Evolutionary conservation across 2,329 filamentous ascomycete species (phyloP), one percentile per base, ranked within the genome.

Genomic region (Aspergillus felis): DNA sequence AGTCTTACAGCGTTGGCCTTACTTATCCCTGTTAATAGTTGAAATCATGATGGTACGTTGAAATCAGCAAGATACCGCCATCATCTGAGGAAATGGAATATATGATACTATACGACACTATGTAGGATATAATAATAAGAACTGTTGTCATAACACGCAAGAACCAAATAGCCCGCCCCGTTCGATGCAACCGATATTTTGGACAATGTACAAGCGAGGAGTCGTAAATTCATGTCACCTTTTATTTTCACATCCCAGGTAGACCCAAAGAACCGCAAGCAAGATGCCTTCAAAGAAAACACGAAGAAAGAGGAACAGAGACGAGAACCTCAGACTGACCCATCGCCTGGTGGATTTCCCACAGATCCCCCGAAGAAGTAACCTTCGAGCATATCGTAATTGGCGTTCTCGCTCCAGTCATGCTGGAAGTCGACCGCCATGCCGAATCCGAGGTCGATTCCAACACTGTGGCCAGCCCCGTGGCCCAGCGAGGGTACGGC

Each of bases 301-400:
- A 25, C 6, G 5, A 48, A 51, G 52, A 50, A 35, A 51, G 22
- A 50, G 35, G 50, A 17, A 55, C 10, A 50, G 41, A 22, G 48
- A 50, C 3, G 24, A 10, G 20, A 51, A 25, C 27, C 29, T 47
- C 20, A 35, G 12, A 25, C 41, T 46, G 55, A 63, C 17, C 60
- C 65, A 53, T 57, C 60, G 50, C 65, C 65, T 27, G 65, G 44
- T 41, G 66, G 61, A n/a, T 69, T 70, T 27, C 64, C 60, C 6
- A 68, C 70, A n/a, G 64, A 67, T 27, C 74, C 76, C 9, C 81
- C 81, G 71, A 84, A 83, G 68, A 83, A 84, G 66, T 81, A 84
- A 3, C 80, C 81, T 64, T 82, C 80, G 62, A 83, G 78, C 32
- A 84, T 64, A 73, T 82, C 80, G 63, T 78, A 76, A 51, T 75